Evolutionary conservation across 2,329 filamentous ascomycete species (phyloP).

Genomic region (Alternaria triticimaculans): DNA sequence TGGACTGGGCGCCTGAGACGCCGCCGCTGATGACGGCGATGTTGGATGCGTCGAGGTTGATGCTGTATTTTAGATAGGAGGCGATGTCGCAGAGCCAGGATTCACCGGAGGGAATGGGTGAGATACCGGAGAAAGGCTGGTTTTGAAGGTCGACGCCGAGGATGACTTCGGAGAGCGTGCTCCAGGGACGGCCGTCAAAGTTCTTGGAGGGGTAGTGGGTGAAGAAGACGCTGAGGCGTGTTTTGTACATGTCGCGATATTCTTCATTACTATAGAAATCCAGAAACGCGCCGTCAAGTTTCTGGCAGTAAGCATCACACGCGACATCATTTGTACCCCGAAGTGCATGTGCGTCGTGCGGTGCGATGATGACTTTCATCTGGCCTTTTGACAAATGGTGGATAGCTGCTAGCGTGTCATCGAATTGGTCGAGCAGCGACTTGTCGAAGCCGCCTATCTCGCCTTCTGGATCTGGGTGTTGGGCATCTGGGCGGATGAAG

Average conservation of each 20-base stretch:
- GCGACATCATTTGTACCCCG: constrained; percentile 38
- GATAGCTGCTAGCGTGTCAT: constrained; percentile 45
- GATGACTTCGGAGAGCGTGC: constrained; percentile 39
- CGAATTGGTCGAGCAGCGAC: constrained; percentile 42
- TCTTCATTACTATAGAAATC: constrained; percentile 45
- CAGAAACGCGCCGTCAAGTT: constrained; percentile 38
- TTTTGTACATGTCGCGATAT: constrained; percentile 39
- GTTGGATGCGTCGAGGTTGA: constrained; percentile 34
- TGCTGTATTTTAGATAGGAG: constrained; percentile 36
- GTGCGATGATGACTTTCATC: constrained; percentile 46
- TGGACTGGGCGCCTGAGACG: constrained; percentile 38
- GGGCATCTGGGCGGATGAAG: constrained; percentile 39
- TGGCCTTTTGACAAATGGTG: constrained; percentile 44
- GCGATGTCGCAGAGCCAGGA: constrained; percentile 47
- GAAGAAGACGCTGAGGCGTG: constrained; percentile 42
- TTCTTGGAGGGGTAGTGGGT: constrained; percentile 45
- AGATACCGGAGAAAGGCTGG: constrained; percentile 44
- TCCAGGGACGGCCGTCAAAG: constrained; percentile 41
- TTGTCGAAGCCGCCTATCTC: constrained; percentile 42
- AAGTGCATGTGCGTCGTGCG: constrained; percentile 45
- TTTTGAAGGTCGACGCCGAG: constrained; percentile 46
- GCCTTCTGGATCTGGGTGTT: constrained; percentile 41
- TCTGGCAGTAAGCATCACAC: constrained; percentile 46
- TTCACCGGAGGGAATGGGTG: constrained; percentile 43
- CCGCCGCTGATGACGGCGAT: constrained; percentile 48